Evolutionary conservation across 2,329 filamentous ascomycete genomes (phyloP).

Genomic region (Phaeoacremonium minimum): DNA sequence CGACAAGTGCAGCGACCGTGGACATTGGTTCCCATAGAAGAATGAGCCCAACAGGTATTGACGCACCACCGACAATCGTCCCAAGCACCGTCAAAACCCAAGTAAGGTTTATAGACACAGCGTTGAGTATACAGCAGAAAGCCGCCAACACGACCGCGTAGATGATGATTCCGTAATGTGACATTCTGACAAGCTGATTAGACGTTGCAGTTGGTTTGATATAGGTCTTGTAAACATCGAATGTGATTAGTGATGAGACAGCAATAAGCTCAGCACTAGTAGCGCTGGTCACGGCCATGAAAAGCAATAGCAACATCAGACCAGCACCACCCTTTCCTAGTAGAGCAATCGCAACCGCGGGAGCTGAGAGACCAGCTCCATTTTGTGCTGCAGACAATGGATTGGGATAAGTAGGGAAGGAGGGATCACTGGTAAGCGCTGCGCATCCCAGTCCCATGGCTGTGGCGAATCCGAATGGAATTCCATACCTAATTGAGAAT

Average conservation of each 20-base stretch:
- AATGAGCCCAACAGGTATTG: constrained; percentile 27
- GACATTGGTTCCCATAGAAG: constrained; percentile 32
- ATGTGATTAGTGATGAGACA: constrained; percentile 29
- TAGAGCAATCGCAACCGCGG: constrained; percentile 26
- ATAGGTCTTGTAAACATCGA: constrained; percentile 33
- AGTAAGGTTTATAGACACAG: constrained; percentile 27
- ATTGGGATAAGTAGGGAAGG: constrained; percentile 25
- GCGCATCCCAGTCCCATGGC: constrained; percentile 28
- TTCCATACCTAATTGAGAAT: too few relatives aligned
- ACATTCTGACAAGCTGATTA: constrained; percentile 22
- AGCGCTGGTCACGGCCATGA: constrained; percentile 41
- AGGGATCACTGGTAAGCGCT: constrained; percentile 17
- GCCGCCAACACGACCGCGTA: constrained; percentile 25
- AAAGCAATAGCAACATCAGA: constrained; percentile 32
- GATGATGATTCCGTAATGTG: constrained; percentile 25
- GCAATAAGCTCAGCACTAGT: constrained; percentile 39
- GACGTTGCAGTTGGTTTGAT: constrained; percentile 25
- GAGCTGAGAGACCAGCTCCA: constrained; percentile 23
- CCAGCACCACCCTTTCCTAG: constrained; percentile 28
- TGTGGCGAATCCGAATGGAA: constrained; percentile 29
- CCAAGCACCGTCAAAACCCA: constrained; percentile 34
- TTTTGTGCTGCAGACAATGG: constrained; percentile 21
- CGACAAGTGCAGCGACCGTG: constrained; percentile 25
- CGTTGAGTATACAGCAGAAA: constrained; percentile 30
- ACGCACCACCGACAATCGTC: constrained; percentile 31